phyloP scores from a whole-genome alignment of 2,329 filamentous ascomycete species.

The Basipetospora chlamydospora region DNA sequence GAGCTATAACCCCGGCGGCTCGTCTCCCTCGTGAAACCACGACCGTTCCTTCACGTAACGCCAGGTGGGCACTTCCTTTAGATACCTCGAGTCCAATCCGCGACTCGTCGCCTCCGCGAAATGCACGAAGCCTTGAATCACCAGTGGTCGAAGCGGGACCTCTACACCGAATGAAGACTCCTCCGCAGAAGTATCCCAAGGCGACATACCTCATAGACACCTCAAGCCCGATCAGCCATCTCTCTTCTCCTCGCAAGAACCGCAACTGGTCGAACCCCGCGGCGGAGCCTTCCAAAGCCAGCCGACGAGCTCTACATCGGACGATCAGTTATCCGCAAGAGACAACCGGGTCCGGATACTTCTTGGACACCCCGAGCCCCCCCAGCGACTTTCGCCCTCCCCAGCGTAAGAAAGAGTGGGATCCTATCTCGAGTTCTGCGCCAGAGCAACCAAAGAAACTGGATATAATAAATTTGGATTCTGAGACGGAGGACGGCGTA shows the following conservation, averaged over 20 bases:
- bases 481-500: conserved; percentile 10
- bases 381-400: background rate
- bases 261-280: too few species aligned
- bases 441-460: conserved; percentile 18
- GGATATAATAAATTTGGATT: conserved; percentile 22
- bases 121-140: background rate
- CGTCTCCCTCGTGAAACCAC: too few species aligned
- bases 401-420: conserved; percentile 21
- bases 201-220: background rate
- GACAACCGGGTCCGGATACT: too few species aligned
- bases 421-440: conserved; percentile 39
- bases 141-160: too few species aligned
- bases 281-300: too few species aligned
- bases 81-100: too few species aligned
- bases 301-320: too few species aligned
- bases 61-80: too few species aligned
- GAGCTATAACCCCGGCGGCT: too few species aligned
- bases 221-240: background rate
- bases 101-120: too few species aligned
- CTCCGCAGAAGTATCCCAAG: background rate
- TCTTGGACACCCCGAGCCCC: background rate
- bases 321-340: too few species aligned
- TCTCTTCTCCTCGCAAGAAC: background rate
- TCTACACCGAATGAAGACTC: background rate
- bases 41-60: too few species aligned